Base-by-base conservation (phyloP, 2,329 filamentous ascomycete genomes). In the Lasiodiplodia theobromae region DNA sequence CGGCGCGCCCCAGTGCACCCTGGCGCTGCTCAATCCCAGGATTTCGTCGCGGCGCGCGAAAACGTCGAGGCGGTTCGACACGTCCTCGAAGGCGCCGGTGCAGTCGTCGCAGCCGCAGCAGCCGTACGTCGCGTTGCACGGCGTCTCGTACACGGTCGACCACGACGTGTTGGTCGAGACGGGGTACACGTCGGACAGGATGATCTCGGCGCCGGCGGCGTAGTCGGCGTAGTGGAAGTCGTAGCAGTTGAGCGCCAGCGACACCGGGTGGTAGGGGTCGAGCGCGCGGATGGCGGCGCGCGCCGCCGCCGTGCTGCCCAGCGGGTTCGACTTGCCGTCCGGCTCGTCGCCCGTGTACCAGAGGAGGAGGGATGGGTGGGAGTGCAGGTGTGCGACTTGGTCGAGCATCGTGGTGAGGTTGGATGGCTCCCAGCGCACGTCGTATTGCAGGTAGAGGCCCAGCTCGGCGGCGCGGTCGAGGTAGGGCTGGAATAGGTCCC, bases 71-170 rank as follows among this genome's bases (percentile, higher is more conserved):
- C 84, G 81, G 8, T 74, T 74, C 0, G 80, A 76, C 31, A 89
- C 84, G 72, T 90, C 88, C 23, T 81, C 78, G 21, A 89, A 79
- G 66, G 74, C 75, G 64, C 85, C 86, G 2, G 76, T 71, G 75
- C 88, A 90, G 75, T 87, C 84, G 73, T 90, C 88, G 76, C 88
- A 90, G 10, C 88, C 88, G 77, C 87, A 89, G 77, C 87, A 85
- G 70, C 88, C 88, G 65, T 88, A 86, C 0, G 87, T 89, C 3
- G 77, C 69, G 75, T 89, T 90, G 74, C 86, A 88, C 0, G 77
- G 75, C 0, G 87, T 90, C 69, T 82, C 80, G 82, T 86, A 90
- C 4, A 77, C 77, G 52, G 83, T 83, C 10, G 83, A 86, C 71
- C 80, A 87, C 2, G 81, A 85, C 4, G 82, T 77, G 77, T 89